A percentile compares a stretch with the other conserved stretches of the same genome.
These are phyloP conservation scores for Lipomyces mesembrius DNA, from an alignment of 805 yeast genomes.

Conservation along the genomic window DNA sequence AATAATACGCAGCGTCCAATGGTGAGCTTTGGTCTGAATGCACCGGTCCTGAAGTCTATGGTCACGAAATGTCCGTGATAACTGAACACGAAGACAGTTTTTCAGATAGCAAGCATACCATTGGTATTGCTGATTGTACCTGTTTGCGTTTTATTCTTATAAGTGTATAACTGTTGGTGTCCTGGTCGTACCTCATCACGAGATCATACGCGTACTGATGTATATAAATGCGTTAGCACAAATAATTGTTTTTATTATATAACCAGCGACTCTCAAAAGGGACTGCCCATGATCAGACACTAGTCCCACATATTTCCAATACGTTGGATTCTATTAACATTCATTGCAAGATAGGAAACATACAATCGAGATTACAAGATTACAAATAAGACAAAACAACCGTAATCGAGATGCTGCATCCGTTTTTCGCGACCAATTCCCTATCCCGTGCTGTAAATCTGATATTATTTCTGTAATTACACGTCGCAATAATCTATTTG, in stretches of 20 bases:
- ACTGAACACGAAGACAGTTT: too few relatives aligned
- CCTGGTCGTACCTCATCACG: not conserved
- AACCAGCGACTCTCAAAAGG: not conserved
- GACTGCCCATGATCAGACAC: not conserved
- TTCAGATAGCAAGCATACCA: too few relatives aligned
- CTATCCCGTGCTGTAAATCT: not conserved
- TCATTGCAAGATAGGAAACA: not conserved
- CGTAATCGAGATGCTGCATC: not conserved
- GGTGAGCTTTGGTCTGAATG: too few relatives aligned
- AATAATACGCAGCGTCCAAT: too few relatives aligned
- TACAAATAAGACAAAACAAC: not conserved
- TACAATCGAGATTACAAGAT: not conserved
- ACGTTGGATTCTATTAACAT: not conserved
- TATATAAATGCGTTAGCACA: too few relatives aligned
- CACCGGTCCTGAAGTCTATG: too few relatives aligned
- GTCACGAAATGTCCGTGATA: too few relatives aligned
- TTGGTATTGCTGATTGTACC: not conserved
- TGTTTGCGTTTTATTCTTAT: not conserved
- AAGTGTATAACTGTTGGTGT: not conserved
- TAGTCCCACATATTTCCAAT: not conserved
- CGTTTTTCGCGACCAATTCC: not conserved
- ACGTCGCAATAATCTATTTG: constrained; percentile 15
- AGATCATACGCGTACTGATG: too few relatives aligned
- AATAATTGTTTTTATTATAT: too few relatives aligned
- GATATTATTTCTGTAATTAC: not conserved